These are phyloP conservation scores for Pelargonium citronellum DNA, from an alignment of 441 rosid genomes.

Conservation along the genomic window DNA sequence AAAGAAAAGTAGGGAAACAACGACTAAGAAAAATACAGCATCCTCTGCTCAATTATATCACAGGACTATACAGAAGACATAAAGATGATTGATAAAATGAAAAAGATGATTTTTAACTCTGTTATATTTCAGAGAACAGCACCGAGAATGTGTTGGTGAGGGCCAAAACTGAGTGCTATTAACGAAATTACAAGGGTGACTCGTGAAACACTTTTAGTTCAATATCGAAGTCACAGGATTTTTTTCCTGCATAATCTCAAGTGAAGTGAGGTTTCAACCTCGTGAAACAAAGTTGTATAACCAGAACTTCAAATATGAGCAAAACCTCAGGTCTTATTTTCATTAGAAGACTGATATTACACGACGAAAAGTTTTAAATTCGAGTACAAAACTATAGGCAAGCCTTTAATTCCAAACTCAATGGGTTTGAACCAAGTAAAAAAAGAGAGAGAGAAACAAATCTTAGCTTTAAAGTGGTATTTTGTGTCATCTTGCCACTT, in stretches of 20 bases:
- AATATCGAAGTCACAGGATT: too few relatives aligned
- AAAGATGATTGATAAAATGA: too few relatives aligned
- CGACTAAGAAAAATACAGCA: too few relatives aligned
- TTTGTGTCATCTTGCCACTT: slow-evolving; percentile 79
- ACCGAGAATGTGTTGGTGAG: background rate
- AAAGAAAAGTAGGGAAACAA: too few relatives aligned
- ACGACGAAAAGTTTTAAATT: background rate
- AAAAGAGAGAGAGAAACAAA: slow-evolving; percentile 21
- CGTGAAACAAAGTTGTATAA: background rate
- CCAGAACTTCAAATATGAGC: background rate
- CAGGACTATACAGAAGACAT: too few relatives aligned
- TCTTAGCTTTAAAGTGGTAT: slow-evolving; percentile 90
- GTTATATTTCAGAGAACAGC: background rate
- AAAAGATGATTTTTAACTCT: too few relatives aligned
- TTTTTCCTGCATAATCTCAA: too few relatives aligned
- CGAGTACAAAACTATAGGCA: background rate
- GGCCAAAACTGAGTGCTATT: background rate
- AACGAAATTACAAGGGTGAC: background rate
- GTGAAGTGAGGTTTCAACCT: background rate
- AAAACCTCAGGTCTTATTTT: background rate
- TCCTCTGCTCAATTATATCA: too few relatives aligned
- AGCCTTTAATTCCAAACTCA: background rate
- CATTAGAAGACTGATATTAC: background rate
- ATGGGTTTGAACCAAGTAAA: background rate
- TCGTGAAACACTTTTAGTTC: too few relatives aligned